phyloP scores from a whole-genome alignment of 352 stramenopile genomes.

The Paralagenidium karlingii region DNA sequence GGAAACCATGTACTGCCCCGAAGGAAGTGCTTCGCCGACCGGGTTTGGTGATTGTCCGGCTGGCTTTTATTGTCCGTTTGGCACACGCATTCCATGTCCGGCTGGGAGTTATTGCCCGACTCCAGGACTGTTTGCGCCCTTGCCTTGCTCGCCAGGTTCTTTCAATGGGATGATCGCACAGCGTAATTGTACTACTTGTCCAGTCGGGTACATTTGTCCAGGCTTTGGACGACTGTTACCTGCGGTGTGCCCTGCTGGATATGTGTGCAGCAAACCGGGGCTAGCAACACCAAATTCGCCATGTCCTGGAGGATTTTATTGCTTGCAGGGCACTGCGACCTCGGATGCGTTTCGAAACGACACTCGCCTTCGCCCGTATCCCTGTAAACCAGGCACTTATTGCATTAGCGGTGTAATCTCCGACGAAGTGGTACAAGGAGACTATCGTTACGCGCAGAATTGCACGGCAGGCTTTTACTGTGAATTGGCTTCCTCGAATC shows the following conservation, averaged over 20 bases:
- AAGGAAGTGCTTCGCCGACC: constrained; percentile 69
- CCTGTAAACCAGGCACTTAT: constrained; percentile 92
- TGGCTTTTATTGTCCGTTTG: constrained; percentile 90
- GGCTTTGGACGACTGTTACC: constrained; percentile 87
- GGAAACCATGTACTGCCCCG: constrained; percentile 86
- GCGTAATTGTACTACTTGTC: constrained; percentile 78
- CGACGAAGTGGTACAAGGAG: constrained; percentile 72
- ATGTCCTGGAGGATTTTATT: constrained; percentile 95
- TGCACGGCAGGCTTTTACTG: constrained; percentile 94
- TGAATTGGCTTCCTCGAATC: constrained; percentile 83
- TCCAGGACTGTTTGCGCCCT: constrained; percentile 62
- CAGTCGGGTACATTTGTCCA: constrained; percentile 89
- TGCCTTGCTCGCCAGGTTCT: constrained; percentile 83
- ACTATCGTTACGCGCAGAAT: constrained; percentile 88
- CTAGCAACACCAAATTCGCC: constrained; percentile 83
- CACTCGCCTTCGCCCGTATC: constrained; percentile 90
- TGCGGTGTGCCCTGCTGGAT: constrained; percentile 85
- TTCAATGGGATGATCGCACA: constrained; percentile 93
- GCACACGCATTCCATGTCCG: constrained; percentile 77
- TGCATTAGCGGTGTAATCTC: constrained; percentile 90
- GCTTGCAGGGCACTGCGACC: constrained; percentile 87
- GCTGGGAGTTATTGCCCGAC: constrained; percentile 87
- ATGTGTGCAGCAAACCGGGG: constrained; percentile 81
- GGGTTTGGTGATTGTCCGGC: constrained; percentile 76
- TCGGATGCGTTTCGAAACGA: constrained; percentile 94